Conservation (phyloP, 495 filamentous ascomycete species). For the Penicillium salamii region DNA sequence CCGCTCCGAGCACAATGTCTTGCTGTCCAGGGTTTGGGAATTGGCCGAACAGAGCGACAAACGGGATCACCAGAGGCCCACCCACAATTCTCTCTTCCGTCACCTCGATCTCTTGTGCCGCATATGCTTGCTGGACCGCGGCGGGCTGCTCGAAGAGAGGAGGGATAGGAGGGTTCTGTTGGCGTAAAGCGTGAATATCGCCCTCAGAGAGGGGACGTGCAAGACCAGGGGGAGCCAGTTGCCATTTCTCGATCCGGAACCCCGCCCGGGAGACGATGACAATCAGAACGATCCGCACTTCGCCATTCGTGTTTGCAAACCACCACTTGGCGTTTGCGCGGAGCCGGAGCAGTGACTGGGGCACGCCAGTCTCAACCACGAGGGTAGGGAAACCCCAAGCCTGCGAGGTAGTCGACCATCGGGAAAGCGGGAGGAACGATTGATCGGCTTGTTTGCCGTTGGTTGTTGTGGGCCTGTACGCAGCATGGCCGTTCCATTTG, state of each 20-base stretch:
- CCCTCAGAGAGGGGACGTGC: not conserved
- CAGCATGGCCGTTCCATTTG: not conserved
- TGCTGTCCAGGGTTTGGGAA: not conserved
- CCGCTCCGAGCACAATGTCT: not conserved
- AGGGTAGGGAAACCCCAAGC: conserved; percentile 20
- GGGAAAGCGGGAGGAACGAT: not conserved
- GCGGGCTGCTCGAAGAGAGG: not conserved
- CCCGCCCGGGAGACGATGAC: conserved; percentile 12
- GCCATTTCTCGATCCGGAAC: conserved; percentile 26
- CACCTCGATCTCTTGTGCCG: not conserved
- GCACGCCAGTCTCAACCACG: conserved; percentile 28
- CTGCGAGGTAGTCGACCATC: not conserved
- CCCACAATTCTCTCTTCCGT: not conserved
- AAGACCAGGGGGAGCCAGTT: conserved; percentile 8
- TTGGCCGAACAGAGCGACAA: not conserved
- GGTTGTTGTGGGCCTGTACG: not conserved
- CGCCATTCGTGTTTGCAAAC: conserved; percentile 28
- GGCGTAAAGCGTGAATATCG: not conserved
- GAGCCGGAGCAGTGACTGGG: conserved; percentile 20
- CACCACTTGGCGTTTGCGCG: conserved; percentile 26
- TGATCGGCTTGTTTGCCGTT: not conserved
- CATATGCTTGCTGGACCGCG: not conserved
- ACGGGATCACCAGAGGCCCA: not conserved
- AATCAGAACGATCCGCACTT: conserved; percentile 28
- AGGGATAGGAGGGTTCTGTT: not conserved